Conservation (phyloP, 1,284 basidiomycete genomes). For the Neotropicomus parvogracilis region DNA sequence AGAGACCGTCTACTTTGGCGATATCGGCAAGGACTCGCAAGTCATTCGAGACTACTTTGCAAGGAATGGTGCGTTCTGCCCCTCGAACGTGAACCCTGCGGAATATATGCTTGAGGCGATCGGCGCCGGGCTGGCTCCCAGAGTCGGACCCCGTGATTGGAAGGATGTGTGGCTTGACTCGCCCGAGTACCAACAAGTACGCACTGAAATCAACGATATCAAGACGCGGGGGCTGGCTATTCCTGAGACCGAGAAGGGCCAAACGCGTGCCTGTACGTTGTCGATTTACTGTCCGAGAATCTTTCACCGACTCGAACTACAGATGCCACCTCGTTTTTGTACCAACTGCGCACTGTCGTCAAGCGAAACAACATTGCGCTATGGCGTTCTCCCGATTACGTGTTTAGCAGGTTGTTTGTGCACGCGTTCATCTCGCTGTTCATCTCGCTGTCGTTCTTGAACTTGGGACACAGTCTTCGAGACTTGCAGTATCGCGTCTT, state of each 20-base stretch:
- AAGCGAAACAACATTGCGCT: conserved; percentile 72
- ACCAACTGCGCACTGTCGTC: conserved; percentile 77
- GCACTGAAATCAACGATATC: conserved; percentile 43
- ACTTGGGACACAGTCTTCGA: conserved; percentile 61
- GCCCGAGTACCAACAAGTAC: conserved; percentile 39
- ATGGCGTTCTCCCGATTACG: conserved; percentile 82
- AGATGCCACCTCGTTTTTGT: conserved; percentile 77
- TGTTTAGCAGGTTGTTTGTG: conserved; percentile 79
- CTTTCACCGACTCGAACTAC: neutral
- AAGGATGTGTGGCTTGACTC: conserved; percentile 70
- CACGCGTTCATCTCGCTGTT: conserved; percentile 75
- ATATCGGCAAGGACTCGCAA: conserved; percentile 64
- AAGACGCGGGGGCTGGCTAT: conserved; percentile 41
- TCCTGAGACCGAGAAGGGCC: conserved; percentile 38
- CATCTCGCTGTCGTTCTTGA: conserved; percentile 82
- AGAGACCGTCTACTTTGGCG: conserved; percentile 77
- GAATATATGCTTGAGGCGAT: conserved; percentile 70
- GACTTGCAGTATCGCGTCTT: conserved; percentile 86
- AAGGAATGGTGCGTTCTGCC: conserved; percentile 60
- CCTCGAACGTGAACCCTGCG: conserved; percentile 57
- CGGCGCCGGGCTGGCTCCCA: conserved; percentile 66
- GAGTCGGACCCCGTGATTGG: conserved; percentile 72
- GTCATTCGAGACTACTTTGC: conserved; percentile 70
- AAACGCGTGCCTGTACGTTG: conserved; percentile 47
- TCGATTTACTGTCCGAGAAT: neutral